These are phyloP conservation scores for Mycena leptocephala DNA, from an alignment of 768 basidiomycete genomes.

Conservation along the genomic window DNA sequence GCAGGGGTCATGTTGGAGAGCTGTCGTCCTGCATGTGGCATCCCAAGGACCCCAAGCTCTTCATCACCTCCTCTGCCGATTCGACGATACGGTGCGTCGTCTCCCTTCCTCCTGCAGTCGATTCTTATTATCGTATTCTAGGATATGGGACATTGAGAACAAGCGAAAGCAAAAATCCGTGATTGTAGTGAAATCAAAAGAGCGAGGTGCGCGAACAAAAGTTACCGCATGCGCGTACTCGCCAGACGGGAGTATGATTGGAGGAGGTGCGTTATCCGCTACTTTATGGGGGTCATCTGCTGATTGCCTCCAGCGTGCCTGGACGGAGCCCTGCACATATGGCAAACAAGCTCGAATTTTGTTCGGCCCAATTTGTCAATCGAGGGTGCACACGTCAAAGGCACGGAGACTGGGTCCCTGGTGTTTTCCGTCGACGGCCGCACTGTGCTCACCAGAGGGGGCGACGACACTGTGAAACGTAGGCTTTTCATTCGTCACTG, in stretches of 20 bases:
- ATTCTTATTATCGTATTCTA: constrained; percentile 46
- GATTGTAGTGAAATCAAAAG: constrained; percentile 97
- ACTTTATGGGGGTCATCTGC: constrained; percentile 19
- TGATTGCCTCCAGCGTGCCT: constrained; percentile 74
- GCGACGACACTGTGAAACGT: constrained; percentile 97
- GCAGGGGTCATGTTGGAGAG: constrained; percentile 95
- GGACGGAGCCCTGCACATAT: constrained; percentile 95
- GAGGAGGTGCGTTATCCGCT: constrained; percentile 74
- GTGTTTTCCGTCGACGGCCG: constrained; percentile 92
- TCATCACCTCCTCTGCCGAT: constrained; percentile 96
- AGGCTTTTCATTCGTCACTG: constrained; percentile 53
- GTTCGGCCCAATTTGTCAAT: constrained; percentile 90
- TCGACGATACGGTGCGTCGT: constrained; percentile 88
- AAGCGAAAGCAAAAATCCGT: constrained; percentile 96
- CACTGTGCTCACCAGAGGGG: constrained; percentile 90
- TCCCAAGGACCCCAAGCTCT: constrained; percentile 86
- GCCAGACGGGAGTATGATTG: constrained; percentile 90
- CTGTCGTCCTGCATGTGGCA: constrained; percentile 94
- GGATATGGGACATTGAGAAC: constrained; percentile 96
- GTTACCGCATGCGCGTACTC: constrained; percentile 92
- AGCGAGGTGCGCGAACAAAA: constrained; percentile 94
- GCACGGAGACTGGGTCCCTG: constrained; percentile 89
- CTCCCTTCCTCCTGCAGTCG: constrained; percentile 31
- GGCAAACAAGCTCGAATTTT: constrained; percentile 94
- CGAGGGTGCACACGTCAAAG: constrained; percentile 91